A percentile compares a stretch with the other conserved stretches of the same genome.
Evolutionary conservation across 768 basidiomycete species (phyloP).

Genomic region (Calocybe indica): DNA sequence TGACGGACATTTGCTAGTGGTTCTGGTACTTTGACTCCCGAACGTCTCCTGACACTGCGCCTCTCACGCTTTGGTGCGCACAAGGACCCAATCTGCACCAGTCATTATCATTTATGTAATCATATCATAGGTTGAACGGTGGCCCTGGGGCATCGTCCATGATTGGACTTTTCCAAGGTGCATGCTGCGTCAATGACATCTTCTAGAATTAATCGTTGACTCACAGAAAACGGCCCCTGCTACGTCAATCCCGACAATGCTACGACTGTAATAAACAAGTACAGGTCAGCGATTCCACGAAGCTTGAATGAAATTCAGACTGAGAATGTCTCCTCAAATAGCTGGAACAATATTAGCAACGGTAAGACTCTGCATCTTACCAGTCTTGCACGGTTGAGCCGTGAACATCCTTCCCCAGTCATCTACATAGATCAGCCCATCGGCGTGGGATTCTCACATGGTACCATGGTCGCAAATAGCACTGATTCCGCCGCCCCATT

Average conservation of each 20-base stretch:
- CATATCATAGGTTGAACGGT: slow-evolving; percentile 31
- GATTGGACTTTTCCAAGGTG: slow-evolving; percentile 54
- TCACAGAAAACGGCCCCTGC: slow-evolving; percentile 46
- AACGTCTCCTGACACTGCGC: slow-evolving; percentile 41
- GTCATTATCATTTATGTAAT: neutral
- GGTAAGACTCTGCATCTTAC: slow-evolving; percentile 23
- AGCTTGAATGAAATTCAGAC: neutral
- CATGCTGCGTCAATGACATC: neutral
- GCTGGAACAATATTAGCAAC: slow-evolving; percentile 53
- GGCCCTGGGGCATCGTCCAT: slow-evolving; percentile 47
- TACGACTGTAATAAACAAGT: slow-evolving; percentile 41
- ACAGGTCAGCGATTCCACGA: slow-evolving; percentile 25
- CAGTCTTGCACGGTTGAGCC: neutral
- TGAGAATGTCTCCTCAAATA: slow-evolving; percentile 7
- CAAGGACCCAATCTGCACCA: neutral
- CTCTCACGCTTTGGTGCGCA: slow-evolving; percentile 47
- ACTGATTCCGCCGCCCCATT: neutral
- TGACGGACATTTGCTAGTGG: slow-evolving; percentile 27
- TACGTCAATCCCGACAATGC: slow-evolving; percentile 35
- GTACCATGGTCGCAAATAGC: neutral
- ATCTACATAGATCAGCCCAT: slow-evolving; percentile 3
- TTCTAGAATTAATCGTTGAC: neutral
- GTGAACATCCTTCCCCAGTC: slow-evolving; percentile 21
- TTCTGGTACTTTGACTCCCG: slow-evolving; percentile 58
- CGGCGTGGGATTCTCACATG: slow-evolving; percentile 1